phyloP scores from a whole-genome alignment of 768 basidiomycete species.

The Boletus fagicola region DNA sequence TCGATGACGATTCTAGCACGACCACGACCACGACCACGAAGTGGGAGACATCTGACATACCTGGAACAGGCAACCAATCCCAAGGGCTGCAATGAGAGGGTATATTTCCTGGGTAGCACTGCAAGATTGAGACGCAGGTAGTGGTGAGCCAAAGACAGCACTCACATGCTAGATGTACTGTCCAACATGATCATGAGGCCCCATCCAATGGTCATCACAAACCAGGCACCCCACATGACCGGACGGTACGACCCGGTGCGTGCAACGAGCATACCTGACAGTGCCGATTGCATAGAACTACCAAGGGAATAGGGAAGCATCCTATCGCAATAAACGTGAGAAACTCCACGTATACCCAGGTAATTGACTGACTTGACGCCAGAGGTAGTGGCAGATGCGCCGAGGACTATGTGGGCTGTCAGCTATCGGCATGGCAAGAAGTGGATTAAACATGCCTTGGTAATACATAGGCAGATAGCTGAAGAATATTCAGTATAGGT shows the following conservation, averaged over 20 bases:
- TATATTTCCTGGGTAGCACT: slow-evolving; percentile 35
- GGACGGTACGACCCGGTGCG: slow-evolving; percentile 31
- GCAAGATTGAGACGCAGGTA: neutral
- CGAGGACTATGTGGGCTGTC: slow-evolving; percentile 28
- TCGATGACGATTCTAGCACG: neutral
- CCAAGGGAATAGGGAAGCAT: slow-evolving; percentile 37
- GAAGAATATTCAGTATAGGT: slow-evolving; percentile 6
- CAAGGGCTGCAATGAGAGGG: slow-evolving; percentile 34
- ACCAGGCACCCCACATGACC: slow-evolving; percentile 32
- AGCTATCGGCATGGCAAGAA: neutral
- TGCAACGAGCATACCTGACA: slow-evolving; percentile 28
- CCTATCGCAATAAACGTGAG: slow-evolving; percentile 18
- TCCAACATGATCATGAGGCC: slow-evolving; percentile 39
- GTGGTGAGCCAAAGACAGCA: neutral
- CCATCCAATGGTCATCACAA: slow-evolving; percentile 34
- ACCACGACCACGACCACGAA: neutral
- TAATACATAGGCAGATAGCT: slow-evolving; percentile 43
- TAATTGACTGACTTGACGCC: slow-evolving; percentile 29
- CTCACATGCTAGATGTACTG: slow-evolving; percentile 30
- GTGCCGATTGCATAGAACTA: slow-evolving; percentile 15
- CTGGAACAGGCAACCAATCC: slow-evolving; percentile 38
- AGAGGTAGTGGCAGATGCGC: slow-evolving; percentile 35
- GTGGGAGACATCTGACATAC: slow-evolving; percentile 1
- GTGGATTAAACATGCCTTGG: slow-evolving; percentile 25
- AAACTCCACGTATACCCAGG: neutral